phyloP scores from a whole-genome alignment of 495 filamentous ascomycete genomes.

The Lophiostoma macrostomum region DNA sequence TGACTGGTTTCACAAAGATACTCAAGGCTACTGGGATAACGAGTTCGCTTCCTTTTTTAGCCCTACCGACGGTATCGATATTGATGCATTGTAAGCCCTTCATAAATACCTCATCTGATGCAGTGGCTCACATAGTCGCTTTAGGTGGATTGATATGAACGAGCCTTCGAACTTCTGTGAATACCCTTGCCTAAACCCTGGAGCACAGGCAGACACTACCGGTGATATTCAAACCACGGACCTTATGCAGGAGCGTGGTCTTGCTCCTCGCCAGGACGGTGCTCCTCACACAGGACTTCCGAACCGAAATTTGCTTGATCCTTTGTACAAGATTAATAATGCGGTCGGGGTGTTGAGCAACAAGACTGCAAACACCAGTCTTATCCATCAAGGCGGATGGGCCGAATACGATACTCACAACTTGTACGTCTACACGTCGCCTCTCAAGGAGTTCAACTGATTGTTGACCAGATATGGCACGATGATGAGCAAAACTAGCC shows the following conservation, averaged over 20 bases:
- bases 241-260: no score
- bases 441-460: background rate
- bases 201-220: slow-evolving; percentile 47
- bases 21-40: slow-evolving; percentile 68
- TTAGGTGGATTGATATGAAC: slow-evolving; percentile 57
- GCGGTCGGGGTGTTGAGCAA: slow-evolving; percentile 44
- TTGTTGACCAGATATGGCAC: slow-evolving; percentile 55
- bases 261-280: slow-evolving; percentile 12
- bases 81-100: slow-evolving; percentile 64
- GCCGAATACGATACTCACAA: slow-evolving; percentile 82
- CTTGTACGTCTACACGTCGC: slow-evolving; percentile 38
- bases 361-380: slow-evolving; percentile 59
- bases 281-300: slow-evolving; percentile 52
- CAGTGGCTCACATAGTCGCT: background rate
- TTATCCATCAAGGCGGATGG: slow-evolving; percentile 69
- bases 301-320: slow-evolving; percentile 63
- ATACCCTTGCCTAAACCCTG: slow-evolving; percentile 69
- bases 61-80: slow-evolving; percentile 63
- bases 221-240: slow-evolving; percentile 65
- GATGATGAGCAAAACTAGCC: slow-evolving; percentile 74
- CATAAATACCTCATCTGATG: no score
- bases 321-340: slow-evolving; percentile 74
- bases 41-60: slow-evolving; percentile 72
- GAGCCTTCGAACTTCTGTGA: slow-evolving; percentile 59
- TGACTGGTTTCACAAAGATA: slow-evolving; percentile 75